Base-by-base conservation (phyloP, 1,284 basidiomycete species). In the Salmacisia buchloeana region DNA sequence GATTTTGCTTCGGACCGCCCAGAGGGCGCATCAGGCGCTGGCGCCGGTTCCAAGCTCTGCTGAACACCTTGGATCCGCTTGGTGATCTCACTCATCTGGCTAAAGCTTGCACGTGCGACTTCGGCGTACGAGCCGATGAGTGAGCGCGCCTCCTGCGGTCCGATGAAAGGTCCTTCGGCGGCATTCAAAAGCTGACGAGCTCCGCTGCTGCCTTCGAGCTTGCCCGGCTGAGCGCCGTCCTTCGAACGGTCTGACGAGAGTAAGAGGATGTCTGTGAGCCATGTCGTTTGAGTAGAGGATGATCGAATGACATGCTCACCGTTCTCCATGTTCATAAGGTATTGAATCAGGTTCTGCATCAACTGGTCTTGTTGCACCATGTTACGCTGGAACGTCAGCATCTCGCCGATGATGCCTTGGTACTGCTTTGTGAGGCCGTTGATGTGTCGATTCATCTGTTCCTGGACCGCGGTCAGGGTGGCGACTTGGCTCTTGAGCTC, bases 341-440 rank as follows among this genome's bases (percentile, higher is more conserved):
- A 90, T 70, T 88, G 86, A 70, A 92, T 88, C 67, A 92, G 80
- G 70, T 86, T 86, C 81, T 91, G 89, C 86, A 92, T 89, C 65
- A 92, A 80, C 59, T 86, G 86, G 70, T 93, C 90, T 82, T 92
- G 91, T 80, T 90, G 88, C 34, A 89, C 88, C 85, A 91, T 88
- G 72, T 88, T 89, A 64, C 88, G 82, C 81, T 92, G 90, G 76
- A 91, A 89, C 60, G 86, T 86, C 70, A 89, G 87, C 85, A 93
- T 88, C 81, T 92, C 90, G 65, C 85, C 85, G 29, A 91, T 85
- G 41, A 91, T 86, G 65, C 85, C 86, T 78, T 89, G 86, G 78
- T 91, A 91, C 76, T 88, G 88, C 64, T 84, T 83, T 76, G 90
- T 89, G 31, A 91, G 82, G 57, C 84, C 85, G 38, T 83, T 83